Conservation (phyloP, 2,329 filamentous ascomycete genomes). For the Fusarium avenaceum region DNA sequence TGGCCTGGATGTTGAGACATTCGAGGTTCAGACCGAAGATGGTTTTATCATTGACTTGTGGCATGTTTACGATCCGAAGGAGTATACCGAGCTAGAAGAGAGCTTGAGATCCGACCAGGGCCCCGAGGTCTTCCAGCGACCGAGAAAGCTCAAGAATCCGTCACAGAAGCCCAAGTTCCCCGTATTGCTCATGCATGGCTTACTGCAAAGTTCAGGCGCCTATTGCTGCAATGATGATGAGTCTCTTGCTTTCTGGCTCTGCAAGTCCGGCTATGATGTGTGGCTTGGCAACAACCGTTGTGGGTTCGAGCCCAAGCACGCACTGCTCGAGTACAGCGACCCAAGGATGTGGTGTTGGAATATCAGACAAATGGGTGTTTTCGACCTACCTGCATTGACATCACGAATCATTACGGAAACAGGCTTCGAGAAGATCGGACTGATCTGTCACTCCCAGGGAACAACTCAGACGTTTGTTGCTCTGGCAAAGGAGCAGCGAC, state of each 20-base stretch:
- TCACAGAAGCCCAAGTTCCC: slow-evolving; percentile 75
- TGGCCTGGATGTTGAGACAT: slow-evolving; percentile 86
- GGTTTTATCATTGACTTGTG: slow-evolving; percentile 91
- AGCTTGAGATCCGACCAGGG: slow-evolving; percentile 66
- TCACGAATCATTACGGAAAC: slow-evolving; percentile 86
- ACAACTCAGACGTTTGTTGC: slow-evolving; percentile 91
- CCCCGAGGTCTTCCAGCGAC: slow-evolving; percentile 71
- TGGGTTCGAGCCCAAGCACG: slow-evolving; percentile 84
- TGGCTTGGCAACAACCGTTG: slow-evolving; percentile 97
- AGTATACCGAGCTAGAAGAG: slow-evolving; percentile 69
- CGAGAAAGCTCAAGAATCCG: slow-evolving; percentile 54
- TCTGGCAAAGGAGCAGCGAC: slow-evolving; percentile 88
- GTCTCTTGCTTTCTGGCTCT: slow-evolving; percentile 90
- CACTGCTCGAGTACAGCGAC: slow-evolving; percentile 76
- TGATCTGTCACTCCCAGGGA: slow-evolving; percentile 91
- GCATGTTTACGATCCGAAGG: slow-evolving; percentile 88
- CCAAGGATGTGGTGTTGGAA: slow-evolving; percentile 98
- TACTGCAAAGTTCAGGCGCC: slow-evolving; percentile 88
- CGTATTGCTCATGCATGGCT: slow-evolving; percentile 86
- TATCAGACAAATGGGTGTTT: slow-evolving; percentile 91
- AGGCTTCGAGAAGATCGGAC: slow-evolving; percentile 83
- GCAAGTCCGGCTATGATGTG: slow-evolving; percentile 92
- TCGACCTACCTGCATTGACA: slow-evolving; percentile 86
- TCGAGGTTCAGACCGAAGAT: slow-evolving; percentile 91
- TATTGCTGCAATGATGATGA: slow-evolving; percentile 93